Conservation (phyloP, 2,329 filamentous ascomycete species). For the Cadophora luteo-olivacea region DNA sequence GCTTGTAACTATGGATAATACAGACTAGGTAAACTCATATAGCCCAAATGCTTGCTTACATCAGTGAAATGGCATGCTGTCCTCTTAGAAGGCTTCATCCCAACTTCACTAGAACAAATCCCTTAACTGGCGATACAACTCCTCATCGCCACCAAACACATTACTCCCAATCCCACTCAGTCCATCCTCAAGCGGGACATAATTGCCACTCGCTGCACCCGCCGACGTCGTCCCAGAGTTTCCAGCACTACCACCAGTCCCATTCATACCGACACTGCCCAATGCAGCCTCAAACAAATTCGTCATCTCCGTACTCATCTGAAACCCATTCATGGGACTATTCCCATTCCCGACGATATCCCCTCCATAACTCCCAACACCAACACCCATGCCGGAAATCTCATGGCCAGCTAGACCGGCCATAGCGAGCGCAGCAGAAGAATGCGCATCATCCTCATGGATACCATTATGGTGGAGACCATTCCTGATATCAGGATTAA, state of each 20-base stretch:
- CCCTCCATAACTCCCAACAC: slow-evolving; percentile 23
- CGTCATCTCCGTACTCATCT: slow-evolving; percentile 47
- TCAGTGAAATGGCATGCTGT: neutral
- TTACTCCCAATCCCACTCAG: slow-evolving; percentile 37
- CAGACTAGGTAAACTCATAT: too few relatives aligned
- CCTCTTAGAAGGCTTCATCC: too few relatives aligned
- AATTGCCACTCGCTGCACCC: slow-evolving; percentile 23
- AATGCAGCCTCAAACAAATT: slow-evolving; percentile 45
- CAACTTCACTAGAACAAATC: slow-evolving; percentile 40
- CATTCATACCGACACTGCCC: slow-evolving; percentile 39
- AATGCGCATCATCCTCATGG: slow-evolving; percentile 54
- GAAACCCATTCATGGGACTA: slow-evolving; percentile 45
- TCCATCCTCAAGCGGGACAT: slow-evolving; percentile 27
- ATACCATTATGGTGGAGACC: slow-evolving; percentile 13
- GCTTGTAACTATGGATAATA: too few relatives aligned
- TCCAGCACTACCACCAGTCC: slow-evolving; percentile 26
- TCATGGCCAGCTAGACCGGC: slow-evolving; percentile 55
- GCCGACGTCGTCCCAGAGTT: slow-evolving; percentile 27
- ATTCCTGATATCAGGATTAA: slow-evolving; percentile 28
- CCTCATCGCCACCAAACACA: slow-evolving; percentile 45
- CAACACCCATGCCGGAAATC: slow-evolving; percentile 36
- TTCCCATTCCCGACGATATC: slow-evolving; percentile 27
- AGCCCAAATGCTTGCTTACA: neutral
- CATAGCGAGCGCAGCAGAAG: slow-evolving; percentile 60
- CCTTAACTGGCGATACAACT: slow-evolving; percentile 44